Evolutionary conservation across 305 asterid genomes (phyloP), one percentile per base, ranked within the genome.

Genomic region (Fraxinus nigra): DNA sequence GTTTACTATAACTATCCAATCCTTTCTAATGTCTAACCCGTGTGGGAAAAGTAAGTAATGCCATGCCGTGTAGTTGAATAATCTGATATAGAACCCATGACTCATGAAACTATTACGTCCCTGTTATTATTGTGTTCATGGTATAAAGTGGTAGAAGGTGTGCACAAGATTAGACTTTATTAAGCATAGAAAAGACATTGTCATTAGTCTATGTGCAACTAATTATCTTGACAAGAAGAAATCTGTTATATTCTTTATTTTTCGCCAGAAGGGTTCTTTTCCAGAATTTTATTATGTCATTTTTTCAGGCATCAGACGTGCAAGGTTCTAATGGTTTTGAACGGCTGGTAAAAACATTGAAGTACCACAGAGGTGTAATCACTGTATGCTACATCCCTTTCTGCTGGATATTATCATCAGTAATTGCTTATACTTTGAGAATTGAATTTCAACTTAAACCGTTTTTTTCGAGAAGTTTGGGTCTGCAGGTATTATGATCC

Each of bases 241-340:
- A 18, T 56, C 28, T 56, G 28, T 56, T 56, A 56, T 59, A 18
- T 56, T 56, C 28, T 56, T n/a, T 54, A 10, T 7, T 18, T 18
- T 56, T 20, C 13, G 4, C 67, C 30, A 7, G 30, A 56, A 7
- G 4, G 30, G 67, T 56, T 20, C 67, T 56, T 20, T 20, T 59
- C 13, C 5, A 0, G 69, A 59, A 20, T 78, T 54, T 77, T n/a
- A 7, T 32, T 54, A 11, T 51, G 35, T 77, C 56, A 37, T 20
- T 67, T 63, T 11, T 75, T 75, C 75, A 87, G 90, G 85, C 80
- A 22, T 81, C 73, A 16, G 33, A 84, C 8, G 34, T 40, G 67
- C 75, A 79, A 74, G 86, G 78, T 81, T 85, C 77, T 72, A 78
- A 82, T 33, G 89, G 89, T 67, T 88, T 88, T 18, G 89, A 88